Evolutionary conservation across 225 moss, liverwort and hornwort species (phyloP), one percentile per base, ranked within the genome.

Genomic region (Sphagnum contortum): DNA sequence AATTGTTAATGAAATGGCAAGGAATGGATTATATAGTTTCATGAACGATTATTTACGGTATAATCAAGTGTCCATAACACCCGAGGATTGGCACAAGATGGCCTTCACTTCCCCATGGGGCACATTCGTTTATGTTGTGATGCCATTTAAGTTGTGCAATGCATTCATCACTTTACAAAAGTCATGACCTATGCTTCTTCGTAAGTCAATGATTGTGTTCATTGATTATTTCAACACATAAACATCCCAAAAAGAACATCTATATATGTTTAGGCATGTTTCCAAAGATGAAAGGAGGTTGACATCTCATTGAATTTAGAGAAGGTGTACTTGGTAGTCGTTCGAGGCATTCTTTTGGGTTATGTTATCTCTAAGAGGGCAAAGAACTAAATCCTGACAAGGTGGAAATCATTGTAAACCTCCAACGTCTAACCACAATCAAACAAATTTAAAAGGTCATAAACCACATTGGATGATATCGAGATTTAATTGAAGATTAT

Each of bases 171-270:
- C 67, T 7, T 67, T 73, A 3, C 47, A 67, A 44, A 12, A 2
- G 10, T 62, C 1, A 73, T 73, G 61, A 73, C 50, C 7, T 29
- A 4, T 2, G 59, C 58, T 14, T 9, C 3, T 73, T 5, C 13
- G 49, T n/a, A 2, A 67, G 0, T 67, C 61, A 4, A 5, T 73
- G 8, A 12, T 61, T 6, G 29, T 73, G 0, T 73, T 73, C 6
- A 62, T 73, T 4, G 67, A 73, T 48, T 2, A 67, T 44, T 61
- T 61, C 60, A 62, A 0, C 49, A 44, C 48, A 0, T 48, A 73
- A 55, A 46, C 48, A 3, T 5, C 9, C 3, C 4, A 4, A 3
- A 0, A 45, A 0, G 53, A 13, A 3, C 72, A 73, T 14, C 3
- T 47, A 7, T 3, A 5, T 2, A 48, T 47, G 8, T 3, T 67